A percentile compares a stretch with the other conserved stretches of the same genome.
Evolutionary conservation across 1,139 yeast species (phyloP).

Genomic region (Arxiozyma bovina): DNA sequence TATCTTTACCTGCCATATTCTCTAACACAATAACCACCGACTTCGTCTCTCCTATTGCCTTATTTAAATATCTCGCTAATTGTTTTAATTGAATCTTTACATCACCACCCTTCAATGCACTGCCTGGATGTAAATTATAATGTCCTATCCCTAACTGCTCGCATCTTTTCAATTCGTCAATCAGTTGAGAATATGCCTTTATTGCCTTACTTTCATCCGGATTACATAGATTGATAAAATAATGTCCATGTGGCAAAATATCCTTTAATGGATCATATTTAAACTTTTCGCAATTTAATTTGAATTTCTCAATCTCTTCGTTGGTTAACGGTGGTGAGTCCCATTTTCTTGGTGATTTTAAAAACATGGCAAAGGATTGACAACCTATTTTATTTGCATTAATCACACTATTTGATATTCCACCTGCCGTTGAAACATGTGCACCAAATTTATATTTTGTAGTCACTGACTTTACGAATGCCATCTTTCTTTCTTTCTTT

Average conservation of each 20-base stretch:
- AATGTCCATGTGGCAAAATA: conserved; percentile 89
- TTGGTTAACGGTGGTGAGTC: conserved; percentile 64
- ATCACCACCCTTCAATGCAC: conserved; percentile 70
- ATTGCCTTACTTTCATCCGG: conserved; percentile 75
- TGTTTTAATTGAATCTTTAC: conserved; percentile 54
- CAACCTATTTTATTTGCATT: conserved; percentile 73
- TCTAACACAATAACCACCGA: conserved; percentile 86
- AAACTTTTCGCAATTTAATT: conserved; percentile 48
- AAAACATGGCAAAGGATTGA: conserved; percentile 80
- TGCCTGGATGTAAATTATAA: conserved; percentile 94
- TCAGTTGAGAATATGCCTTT: conserved; percentile 67
- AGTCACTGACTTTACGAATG: conserved; percentile 29
- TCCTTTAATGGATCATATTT: conserved; percentile 69
- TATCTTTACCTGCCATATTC: conserved; percentile 97
- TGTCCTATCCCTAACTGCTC: conserved; percentile 76
- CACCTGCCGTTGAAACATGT: conserved; percentile 67
- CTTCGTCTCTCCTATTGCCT: conserved; percentile 60
- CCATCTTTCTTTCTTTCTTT: background rate
- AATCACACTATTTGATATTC: conserved; percentile 62
- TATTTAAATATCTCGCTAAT: conserved; percentile 71
- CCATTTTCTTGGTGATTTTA: conserved; percentile 90
- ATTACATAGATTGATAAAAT: conserved; percentile 83
- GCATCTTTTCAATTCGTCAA: conserved; percentile 82
- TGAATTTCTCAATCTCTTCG: conserved; percentile 61
- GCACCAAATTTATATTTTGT: conserved; percentile 61